Evolutionary conservation across 495 filamentous ascomycete species (phyloP).

Genomic region (Aspergillus ellipticus): DNA sequence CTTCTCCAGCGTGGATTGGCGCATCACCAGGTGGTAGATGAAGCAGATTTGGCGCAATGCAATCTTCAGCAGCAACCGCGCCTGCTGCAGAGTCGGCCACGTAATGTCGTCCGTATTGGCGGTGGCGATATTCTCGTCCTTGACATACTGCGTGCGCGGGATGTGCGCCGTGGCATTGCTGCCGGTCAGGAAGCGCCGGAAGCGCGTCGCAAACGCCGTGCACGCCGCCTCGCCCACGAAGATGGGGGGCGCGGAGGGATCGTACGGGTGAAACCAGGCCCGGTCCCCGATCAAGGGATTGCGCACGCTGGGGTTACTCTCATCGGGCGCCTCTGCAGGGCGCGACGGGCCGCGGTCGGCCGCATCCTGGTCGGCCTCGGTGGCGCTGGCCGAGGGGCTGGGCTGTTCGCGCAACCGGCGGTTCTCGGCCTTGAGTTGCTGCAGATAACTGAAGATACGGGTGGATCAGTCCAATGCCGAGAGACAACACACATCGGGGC

Average conservation of each 20-base stretch:
- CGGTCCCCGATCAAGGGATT: slow-evolving; percentile 42
- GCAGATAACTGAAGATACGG: slow-evolving; percentile 27
- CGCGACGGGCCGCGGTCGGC: slow-evolving; percentile 18
- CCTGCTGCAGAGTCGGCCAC: slow-evolving; percentile 42
- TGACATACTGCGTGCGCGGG: slow-evolving; percentile 39
- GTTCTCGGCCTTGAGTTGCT: slow-evolving; percentile 36
- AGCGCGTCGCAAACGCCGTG: slow-evolving; percentile 45
- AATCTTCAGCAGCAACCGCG: slow-evolving; percentile 38
- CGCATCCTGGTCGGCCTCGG: slow-evolving; percentile 22
- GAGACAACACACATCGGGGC: background rate
- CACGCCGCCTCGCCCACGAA: slow-evolving; percentile 46
- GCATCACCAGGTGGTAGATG: slow-evolving; percentile 41
- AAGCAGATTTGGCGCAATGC: slow-evolving; percentile 39
- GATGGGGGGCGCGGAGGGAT: slow-evolving; percentile 42
- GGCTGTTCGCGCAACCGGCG: slow-evolving; percentile 38
- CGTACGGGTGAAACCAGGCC: slow-evolving; percentile 44
- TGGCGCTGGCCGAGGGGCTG: slow-evolving; percentile 25
- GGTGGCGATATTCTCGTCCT: slow-evolving; percentile 32
- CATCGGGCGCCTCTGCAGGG: slow-evolving; percentile 25
- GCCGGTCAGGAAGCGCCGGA: slow-evolving; percentile 40
- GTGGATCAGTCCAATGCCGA: slow-evolving; percentile 1
- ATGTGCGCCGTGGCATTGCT: slow-evolving; percentile 38
- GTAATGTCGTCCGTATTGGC: slow-evolving; percentile 29
- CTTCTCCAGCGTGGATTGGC: slow-evolving; percentile 40
- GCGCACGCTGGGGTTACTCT: slow-evolving; percentile 30